Evolutionary conservation across 1,284 basidiomycete species (phyloP).

Genomic region (Flammula alnicola): DNA sequence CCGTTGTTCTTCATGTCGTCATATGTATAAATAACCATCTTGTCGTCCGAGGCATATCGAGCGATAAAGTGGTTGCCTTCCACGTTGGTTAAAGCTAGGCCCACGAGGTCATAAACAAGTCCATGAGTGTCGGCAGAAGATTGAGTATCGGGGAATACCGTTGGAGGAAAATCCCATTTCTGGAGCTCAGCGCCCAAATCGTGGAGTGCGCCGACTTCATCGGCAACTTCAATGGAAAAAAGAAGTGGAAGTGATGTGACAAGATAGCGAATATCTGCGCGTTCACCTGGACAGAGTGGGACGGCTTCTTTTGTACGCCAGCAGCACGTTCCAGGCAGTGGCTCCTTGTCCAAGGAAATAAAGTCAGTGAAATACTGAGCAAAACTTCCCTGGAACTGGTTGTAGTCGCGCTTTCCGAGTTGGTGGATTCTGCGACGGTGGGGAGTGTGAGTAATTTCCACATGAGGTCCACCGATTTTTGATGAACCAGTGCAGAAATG

Average conservation of each 20-base stretch:
- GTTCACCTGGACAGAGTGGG: not conserved
- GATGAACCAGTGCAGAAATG: not conserved
- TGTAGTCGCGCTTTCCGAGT: not conserved
- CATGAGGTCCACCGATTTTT: not conserved
- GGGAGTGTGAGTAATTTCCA: not conserved
- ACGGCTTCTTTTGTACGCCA: not conserved
- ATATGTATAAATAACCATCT: conserved; percentile 19
- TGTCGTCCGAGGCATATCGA: conserved; percentile 12
- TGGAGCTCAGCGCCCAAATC: no score
- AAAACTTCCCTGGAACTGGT: not conserved
- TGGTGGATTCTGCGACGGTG: not conserved
- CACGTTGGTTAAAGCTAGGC: conserved; percentile 10
- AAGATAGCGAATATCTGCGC: not conserved
- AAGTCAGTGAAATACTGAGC: not conserved
- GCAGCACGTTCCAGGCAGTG: not conserved
- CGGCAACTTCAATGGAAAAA: not conserved
- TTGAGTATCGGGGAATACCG: not conserved
- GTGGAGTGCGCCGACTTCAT: no score
- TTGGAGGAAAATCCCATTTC: not conserved
- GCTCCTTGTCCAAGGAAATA: not conserved
- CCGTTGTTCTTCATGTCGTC: conserved; percentile 20
- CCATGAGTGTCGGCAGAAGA: no score
- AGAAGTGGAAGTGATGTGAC: not conserved
- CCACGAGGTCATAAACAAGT: conserved; percentile 23
- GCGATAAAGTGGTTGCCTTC: conserved; percentile 20